phyloP scores from a whole-genome alignment of 179 eudicot genomes.

The Pouteria campechiana region DNA sequence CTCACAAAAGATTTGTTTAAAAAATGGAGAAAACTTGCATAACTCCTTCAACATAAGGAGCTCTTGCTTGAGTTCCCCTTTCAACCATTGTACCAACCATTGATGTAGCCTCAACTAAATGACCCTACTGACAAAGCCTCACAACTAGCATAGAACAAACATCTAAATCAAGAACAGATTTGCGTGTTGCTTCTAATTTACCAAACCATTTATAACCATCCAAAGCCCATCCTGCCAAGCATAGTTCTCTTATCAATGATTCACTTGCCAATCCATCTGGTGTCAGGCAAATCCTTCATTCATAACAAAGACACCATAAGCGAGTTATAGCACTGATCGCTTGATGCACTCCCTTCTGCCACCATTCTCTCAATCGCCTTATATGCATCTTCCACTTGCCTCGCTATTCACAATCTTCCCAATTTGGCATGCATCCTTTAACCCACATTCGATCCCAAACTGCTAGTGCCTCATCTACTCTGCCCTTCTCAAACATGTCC shows the following conservation, averaged over 20 bases:
- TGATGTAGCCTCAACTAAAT: constrained; percentile 29
- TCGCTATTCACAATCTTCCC: constrained; percentile 53
- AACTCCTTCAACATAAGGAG: constrained; percentile 15
- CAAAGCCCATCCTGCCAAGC: constrained; percentile 33
- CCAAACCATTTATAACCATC: constrained; percentile 46
- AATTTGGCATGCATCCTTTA: constrained; percentile 41
- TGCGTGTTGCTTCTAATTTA: constrained; percentile 29
- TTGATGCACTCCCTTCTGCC: constrained; percentile 22
- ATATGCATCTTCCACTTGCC: constrained; percentile 39
- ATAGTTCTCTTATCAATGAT: constrained; percentile 28
- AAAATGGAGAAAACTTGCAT: too few species aligned
- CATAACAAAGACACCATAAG: constrained; percentile 40
- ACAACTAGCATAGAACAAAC: constrained; percentile 42
- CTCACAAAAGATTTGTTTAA: too few species aligned
- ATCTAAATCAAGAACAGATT: constrained; percentile 44
- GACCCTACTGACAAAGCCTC: constrained; percentile 39
- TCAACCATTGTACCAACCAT: constrained; percentile 31
- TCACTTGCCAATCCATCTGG: constrained; percentile 60
- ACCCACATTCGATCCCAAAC: constrained; percentile 54
- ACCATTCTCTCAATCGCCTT: constrained; percentile 32
- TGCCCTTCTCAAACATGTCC: constrained; percentile 41
- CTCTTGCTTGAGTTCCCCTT: constrained; percentile 25
- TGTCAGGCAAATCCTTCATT: constrained; percentile 23
- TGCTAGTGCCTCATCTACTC: constrained; percentile 39
- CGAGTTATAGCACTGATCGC: constrained; percentile 48